Evolutionary conservation across 2,329 filamentous ascomycete genomes (phyloP).

Genomic region (Penicillium sp.): DNA sequence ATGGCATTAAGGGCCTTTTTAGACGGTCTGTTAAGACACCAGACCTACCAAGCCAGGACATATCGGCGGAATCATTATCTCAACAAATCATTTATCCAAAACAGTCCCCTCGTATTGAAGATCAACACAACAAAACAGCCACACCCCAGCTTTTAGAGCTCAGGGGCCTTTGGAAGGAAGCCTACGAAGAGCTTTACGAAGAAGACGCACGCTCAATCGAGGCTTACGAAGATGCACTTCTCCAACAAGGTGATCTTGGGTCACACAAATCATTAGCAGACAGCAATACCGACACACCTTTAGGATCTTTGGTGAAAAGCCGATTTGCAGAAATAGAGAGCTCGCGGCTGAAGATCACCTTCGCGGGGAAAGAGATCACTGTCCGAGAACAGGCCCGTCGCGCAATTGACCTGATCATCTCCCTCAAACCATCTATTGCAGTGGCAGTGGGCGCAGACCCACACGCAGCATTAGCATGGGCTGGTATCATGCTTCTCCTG

Average conservation of each 20-base stretch:
- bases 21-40: not conserved
- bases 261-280: not conserved
- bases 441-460: slow-evolving; percentile 6
- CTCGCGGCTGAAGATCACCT: not conserved
- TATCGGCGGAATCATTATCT: not conserved
- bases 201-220: not conserved
- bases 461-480: slow-evolving; percentile 20
- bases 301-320: not conserved
- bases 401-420: slow-evolving; percentile 3
- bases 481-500: slow-evolving; percentile 11
- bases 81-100: not conserved
- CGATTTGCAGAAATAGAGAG: not conserved
- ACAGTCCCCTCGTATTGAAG: not conserved
- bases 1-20: not conserved
- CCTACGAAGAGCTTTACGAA: not conserved
- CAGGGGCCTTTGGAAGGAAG: not conserved
- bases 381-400: not conserved
- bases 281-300: not conserved
- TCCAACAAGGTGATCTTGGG: not conserved
- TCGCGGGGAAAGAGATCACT: not conserved
- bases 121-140: not conserved
- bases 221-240: not conserved
- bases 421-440: slow-evolving; percentile 7
- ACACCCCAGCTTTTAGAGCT: not conserved
- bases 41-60: not conserved